Base-by-base conservation (phyloP, 1,139 yeast species). In the Barnettozyma hawaiiensis region DNA sequence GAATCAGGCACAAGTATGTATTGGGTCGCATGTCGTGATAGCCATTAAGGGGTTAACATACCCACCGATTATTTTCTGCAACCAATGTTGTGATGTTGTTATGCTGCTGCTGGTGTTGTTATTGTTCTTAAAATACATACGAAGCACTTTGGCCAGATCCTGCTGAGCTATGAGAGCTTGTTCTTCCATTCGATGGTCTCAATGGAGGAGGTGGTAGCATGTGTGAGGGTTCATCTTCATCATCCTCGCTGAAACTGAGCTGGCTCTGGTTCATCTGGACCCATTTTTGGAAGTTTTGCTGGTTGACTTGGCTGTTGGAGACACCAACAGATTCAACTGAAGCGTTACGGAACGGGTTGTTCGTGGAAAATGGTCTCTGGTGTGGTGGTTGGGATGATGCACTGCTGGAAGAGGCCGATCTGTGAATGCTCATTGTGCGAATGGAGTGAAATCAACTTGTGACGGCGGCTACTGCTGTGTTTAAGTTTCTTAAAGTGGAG, bases 331-430 rank as follows among this genome's bases (percentile, higher is more conserved):
- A 7, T 10, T 57, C 63, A 34, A 44, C 33, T 16, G 62, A 50
- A 31, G 60, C 55, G 48, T 53, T 55, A 49, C 85, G 69, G 59
- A 78, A 78, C 16, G 85, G 85, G 52, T 78, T 78, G 54, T 76
- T 76, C 23, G 78, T 67, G 12, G 82, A 76, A 48, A 75, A 68
- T 43, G 81, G 69, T 53, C 79, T 68, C 32, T 37, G 41, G 10
- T 7, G 19, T 18, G 31, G 21, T 31, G 31, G 21, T 31, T 37
- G 76, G 62, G 51, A 75, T 63, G 29, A 29, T 16, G 49, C 37
- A 19, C 47, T 15, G 31, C 45, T 40, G 22, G 42, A 24, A 39
- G 42, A 21, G 43, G 40, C n/a, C 26, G 49, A 37, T 48, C 57
- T 49, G 31, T 51, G 52, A 10, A 51, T 32, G 37, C 52, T 45